Evolutionary conservation across 805 yeast genomes (phyloP).

Genomic region (Lipomyces chichibuensis): DNA sequence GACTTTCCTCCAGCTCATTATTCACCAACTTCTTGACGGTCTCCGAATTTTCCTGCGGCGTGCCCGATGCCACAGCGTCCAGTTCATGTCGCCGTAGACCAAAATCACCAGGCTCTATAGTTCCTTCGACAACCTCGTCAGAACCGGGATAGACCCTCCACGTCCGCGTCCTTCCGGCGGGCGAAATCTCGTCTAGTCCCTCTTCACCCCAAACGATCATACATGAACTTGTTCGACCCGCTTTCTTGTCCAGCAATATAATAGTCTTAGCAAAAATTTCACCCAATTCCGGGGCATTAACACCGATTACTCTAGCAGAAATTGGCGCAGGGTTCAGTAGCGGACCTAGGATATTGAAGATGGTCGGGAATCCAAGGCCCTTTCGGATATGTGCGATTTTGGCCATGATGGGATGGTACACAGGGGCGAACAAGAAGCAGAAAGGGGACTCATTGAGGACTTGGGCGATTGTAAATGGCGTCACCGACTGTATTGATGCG

Average conservation of each 20-base stretch:
- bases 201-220: conserved; percentile 92
- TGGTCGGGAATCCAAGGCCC: conserved; percentile 83
- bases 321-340: conserved; percentile 86
- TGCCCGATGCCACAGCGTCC: conserved; percentile 72
- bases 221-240: conserved; percentile 53
- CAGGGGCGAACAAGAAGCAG: conserved; percentile 86
- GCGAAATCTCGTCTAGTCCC: conserved; percentile 92
- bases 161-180: conserved; percentile 75
- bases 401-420: conserved; percentile 91
- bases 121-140: conserved; percentile 36
- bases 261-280: conserved; percentile 83
- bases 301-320: conserved; percentile 84
- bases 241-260: conserved; percentile 57
- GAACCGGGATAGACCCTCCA: conserved; percentile 63
- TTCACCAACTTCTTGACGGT: conserved; percentile 56
- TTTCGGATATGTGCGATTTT: conserved; percentile 77
- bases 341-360: conserved; percentile 94
- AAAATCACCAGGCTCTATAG: conserved; percentile 59
- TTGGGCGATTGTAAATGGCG: conserved; percentile 60
- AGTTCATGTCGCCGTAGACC: conserved; percentile 76
- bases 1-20: conserved; percentile 45
- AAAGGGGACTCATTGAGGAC: conserved; percentile 54
- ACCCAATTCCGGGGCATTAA: conserved; percentile 78
- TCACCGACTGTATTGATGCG: conserved; percentile 74
- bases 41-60: conserved; percentile 82